Percentiles rank a stretch among this genome's conserved stretches.
Evolutionary conservation across 805 yeast genomes (phyloP).

Genomic region (Yarrowia sp.): DNA sequence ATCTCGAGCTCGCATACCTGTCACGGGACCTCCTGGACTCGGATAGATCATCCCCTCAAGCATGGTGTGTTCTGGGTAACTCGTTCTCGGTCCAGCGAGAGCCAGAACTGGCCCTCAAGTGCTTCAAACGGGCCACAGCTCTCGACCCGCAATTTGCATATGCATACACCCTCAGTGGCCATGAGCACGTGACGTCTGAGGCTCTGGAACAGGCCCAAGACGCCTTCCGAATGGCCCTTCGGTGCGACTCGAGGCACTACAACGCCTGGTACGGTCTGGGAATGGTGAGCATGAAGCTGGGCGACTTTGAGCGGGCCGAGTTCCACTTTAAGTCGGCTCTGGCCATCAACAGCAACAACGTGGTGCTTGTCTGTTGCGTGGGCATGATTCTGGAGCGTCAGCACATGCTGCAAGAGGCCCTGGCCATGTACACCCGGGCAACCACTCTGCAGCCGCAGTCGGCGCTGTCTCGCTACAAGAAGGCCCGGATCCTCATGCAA

Average conservation of each 20-base stretch:
- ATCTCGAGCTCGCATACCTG: constrained; percentile 76
- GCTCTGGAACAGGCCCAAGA: constrained; percentile 88
- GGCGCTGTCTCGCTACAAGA: constrained; percentile 85
- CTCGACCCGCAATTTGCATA: constrained; percentile 76
- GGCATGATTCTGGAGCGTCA: constrained; percentile 90
- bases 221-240: constrained; percentile 78
- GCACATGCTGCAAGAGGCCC: constrained; percentile 71
- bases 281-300: constrained; percentile 86
- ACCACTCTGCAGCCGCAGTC: constrained; percentile 82
- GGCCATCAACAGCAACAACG: constrained; percentile 87
- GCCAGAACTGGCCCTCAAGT: constrained; percentile 86
- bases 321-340: constrained; percentile 87
- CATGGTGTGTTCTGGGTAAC: constrained; percentile 94
- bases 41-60: constrained; percentile 71
- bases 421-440: constrained; percentile 83
- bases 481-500: constrained; percentile 79
- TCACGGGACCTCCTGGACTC: constrained; percentile 80
- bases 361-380: constrained; percentile 86
- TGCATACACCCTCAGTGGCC: constrained; percentile 93
- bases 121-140: constrained; percentile 79
- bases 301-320: constrained; percentile 83
- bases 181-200: constrained; percentile 86
- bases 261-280: constrained; percentile 97
- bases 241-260: constrained; percentile 81
- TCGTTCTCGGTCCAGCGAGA: constrained; percentile 82